Conservation (phyloP, 148 eudicot genomes). For the Amaranthus hypochondriacus region DNA sequence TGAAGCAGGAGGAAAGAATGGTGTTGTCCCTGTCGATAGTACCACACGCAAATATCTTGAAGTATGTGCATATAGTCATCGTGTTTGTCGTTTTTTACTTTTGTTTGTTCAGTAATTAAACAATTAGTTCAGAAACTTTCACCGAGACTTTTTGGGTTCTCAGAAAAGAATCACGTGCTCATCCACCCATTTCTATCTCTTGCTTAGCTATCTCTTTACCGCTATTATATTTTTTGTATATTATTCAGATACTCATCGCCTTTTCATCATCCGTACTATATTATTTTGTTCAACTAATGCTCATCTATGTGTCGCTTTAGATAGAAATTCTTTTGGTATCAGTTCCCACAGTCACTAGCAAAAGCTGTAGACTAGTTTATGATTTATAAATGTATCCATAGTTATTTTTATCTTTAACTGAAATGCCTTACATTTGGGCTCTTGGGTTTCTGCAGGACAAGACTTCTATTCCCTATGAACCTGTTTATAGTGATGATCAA, state of each 20-base stretch:
- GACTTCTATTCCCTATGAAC: slow-evolving; percentile 75
- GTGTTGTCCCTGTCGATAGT: slow-evolving; percentile 87
- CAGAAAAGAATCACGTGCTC: background rate
- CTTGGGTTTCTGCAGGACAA: slow-evolving; percentile 48
- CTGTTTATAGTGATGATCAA: slow-evolving; percentile 78
- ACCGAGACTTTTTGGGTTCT: background rate
- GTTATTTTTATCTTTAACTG: no score
- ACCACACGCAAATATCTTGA: slow-evolving; percentile 84
- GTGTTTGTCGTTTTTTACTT: background rate
- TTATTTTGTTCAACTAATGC: background rate
- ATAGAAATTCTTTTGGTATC: background rate
- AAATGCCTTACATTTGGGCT: background rate
- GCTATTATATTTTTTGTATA: background rate
- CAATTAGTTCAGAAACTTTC: no score
- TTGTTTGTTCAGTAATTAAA: background rate
- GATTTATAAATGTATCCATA: background rate
- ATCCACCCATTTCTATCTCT: background rate
- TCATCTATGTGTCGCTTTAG: background rate
- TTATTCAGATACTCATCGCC: background rate
- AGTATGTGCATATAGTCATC: slow-evolving; percentile 36
- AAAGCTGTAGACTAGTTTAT: background rate
- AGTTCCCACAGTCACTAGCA: background rate
- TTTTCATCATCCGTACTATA: background rate
- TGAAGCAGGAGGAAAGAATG: slow-evolving; percentile 99
- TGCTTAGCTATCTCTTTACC: background rate